Conservation (phyloP, 306 rosid genomes). For the Cicer cuneatum region DNA sequence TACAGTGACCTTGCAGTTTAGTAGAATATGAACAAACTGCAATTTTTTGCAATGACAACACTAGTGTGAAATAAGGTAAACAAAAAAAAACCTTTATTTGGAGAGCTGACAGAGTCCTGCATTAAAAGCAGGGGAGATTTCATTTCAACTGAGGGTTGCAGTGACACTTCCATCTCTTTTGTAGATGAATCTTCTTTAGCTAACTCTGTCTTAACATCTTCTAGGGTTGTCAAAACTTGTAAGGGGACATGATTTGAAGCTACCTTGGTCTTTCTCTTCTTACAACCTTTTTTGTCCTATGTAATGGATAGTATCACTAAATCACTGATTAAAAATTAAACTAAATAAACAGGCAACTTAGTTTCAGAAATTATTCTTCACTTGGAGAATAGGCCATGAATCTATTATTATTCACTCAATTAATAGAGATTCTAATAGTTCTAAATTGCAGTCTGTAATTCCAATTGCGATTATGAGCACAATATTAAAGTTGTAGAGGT, state of each 20-base stretch:
- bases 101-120: constrained; percentile 44
- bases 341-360: constrained; percentile 16
- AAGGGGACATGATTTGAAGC: constrained; percentile 38
- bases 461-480: too few species aligned
- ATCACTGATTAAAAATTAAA: background rate
- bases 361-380: background rate
- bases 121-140: constrained; percentile 37
- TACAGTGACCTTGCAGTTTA: too few species aligned
- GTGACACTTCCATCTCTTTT: constrained; percentile 57
- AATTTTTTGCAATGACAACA: too few species aligned
- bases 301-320: constrained; percentile 46
- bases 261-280: constrained; percentile 47
- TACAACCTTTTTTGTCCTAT: constrained; percentile 48
- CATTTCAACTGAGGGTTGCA: constrained; percentile 28
- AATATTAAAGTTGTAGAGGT: background rate
- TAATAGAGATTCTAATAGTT: background rate
- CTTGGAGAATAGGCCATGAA: background rate
- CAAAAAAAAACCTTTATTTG: constrained; percentile 58
- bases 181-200: background rate
- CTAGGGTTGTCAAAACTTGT: constrained; percentile 52
- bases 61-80: constrained; percentile 27
- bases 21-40: background rate
- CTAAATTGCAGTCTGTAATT: background rate
- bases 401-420: too few species aligned
- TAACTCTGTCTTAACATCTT: constrained; percentile 47